Evolutionary conservation across 352 stramenopile genomes (phyloP).

Genomic region (Phytophthora palmivora): DNA sequence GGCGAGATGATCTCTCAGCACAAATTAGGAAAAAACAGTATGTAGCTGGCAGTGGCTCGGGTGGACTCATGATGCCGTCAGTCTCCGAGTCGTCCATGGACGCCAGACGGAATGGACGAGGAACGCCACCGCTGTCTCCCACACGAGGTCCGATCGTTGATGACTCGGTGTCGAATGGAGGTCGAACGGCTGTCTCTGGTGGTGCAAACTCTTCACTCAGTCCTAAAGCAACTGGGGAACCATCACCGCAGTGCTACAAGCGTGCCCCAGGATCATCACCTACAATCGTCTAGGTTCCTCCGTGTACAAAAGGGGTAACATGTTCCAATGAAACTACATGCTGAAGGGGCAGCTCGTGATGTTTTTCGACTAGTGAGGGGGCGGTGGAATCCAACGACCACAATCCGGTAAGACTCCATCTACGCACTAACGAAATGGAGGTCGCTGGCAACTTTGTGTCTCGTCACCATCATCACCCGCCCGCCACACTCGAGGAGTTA

Average conservation of each 20-base stretch:
- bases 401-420: constrained; percentile 12
- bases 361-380: too few relatives aligned
- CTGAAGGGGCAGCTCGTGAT: constrained; percentile 11
- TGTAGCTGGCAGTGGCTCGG: constrained; percentile 1
- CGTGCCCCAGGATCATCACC: constrained; percentile 57
- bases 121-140: constrained; percentile 37
- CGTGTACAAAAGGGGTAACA: constrained; percentile 6
- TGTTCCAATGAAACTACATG: constrained; percentile 12
- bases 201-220: constrained; percentile 34
- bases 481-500: constrained; percentile 26
- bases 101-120: constrained; percentile 23
- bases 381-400: constrained; percentile 18
- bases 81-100: constrained; percentile 30
- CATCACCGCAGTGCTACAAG: constrained; percentile 65
- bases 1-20: constrained; percentile 46
- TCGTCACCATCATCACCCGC: constrained; percentile 22
- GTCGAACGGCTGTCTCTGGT: constrained; percentile 8
- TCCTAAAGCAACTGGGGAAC: constrained; percentile 31
- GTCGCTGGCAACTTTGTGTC: constrained; percentile 17
- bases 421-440: constrained; percentile 10
- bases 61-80: constrained; percentile 29
- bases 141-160: constrained; percentile 29
- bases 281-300: constrained; percentile 35
- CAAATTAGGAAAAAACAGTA: constrained; percentile 38
- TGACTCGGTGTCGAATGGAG: constrained; percentile 23